Base-by-base conservation (phyloP, 2,329 filamentous ascomycete genomes). In the Claviceps purpurea region DNA sequence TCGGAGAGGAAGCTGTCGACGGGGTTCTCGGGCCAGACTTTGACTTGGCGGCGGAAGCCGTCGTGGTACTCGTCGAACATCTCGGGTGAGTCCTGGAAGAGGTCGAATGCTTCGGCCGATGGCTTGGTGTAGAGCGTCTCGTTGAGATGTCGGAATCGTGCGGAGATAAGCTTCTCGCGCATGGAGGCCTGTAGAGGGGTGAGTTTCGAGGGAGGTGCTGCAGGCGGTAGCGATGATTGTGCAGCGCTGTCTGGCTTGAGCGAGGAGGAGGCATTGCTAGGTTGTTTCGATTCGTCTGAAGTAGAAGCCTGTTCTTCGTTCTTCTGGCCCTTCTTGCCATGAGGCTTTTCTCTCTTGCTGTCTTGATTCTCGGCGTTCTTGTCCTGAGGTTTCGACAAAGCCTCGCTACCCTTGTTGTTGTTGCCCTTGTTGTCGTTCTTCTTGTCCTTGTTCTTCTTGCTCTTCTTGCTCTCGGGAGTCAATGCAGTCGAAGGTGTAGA, bases 21-120 rank as follows among this genome's bases (percentile, higher is more conserved):
- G 0, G 93, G 93, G 69, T 98, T 98, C 64, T 91, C 87, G 7
- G 93, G 93, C 93, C 93, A 98, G 2, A 90, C 86, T 63, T 88
- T 84, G 54, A 97, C 93, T 71, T 98, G 93, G 50, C 90, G 87
- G 1, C 90, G 85, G 76, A 98, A 98, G 38, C 93, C 93, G 55
- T 89, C 85, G 70, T 98, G 93, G 69, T 98, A 98, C 70, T 97
- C 90, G 59, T 81, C 77, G 70, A 97, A 98, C 77, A 97, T 90
- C 64, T 95, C 88, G 0, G 93, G 93, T 49, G 87, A 88, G 38
- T 85, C 75, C 50, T 80, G 74, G 73, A 98, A 97, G 24, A 97
- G 81, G 49, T 77, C 72, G 59, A 93, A 81, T n/a, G 93, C 87
- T 58, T 93, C 82, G 39, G 75, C 74, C 0, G 93, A 98, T 1